These are phyloP conservation scores for Akanthomyces uredinophilus DNA, from an alignment of 2,329 filamentous ascomycete genomes.

Conservation along the genomic window DNA sequence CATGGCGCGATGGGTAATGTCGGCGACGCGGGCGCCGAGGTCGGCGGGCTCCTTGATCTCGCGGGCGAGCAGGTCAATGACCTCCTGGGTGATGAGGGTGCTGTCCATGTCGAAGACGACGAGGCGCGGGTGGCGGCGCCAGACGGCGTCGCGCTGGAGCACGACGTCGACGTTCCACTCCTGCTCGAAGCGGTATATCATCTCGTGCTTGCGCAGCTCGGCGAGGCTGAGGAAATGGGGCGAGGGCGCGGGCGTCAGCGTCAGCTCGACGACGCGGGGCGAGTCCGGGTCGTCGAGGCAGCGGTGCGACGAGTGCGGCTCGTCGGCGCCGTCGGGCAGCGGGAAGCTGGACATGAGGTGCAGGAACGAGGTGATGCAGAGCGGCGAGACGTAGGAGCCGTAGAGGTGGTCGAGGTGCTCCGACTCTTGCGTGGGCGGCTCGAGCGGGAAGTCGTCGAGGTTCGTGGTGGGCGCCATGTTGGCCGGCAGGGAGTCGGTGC, in stretches of 20 bases:
- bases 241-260: constrained; percentile 55
- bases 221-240: constrained; percentile 59
- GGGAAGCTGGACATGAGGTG: constrained; percentile 62
- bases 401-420: constrained; percentile 61
- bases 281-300: constrained; percentile 57
- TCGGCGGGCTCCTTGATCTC: constrained; percentile 64
- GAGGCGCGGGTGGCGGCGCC: constrained; percentile 73
- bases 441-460: constrained; percentile 54
- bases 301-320: constrained; percentile 56
- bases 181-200: constrained; percentile 76
- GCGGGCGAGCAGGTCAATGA: constrained; percentile 90
- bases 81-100: constrained; percentile 93
- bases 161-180: constrained; percentile 87
- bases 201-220: constrained; percentile 73
- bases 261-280: constrained; percentile 62
- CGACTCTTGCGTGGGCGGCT: constrained; percentile 49
- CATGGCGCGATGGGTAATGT: constrained; percentile 92
- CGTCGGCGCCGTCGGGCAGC: constrained; percentile 43
- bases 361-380: constrained; percentile 61
- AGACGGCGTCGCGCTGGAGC: constrained; percentile 67
- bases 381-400: constrained; percentile 59
- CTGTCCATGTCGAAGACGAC: constrained; percentile 99
- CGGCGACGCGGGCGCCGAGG: constrained; percentile 74
- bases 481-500: constrained; percentile 36
- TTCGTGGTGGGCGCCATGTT: constrained; percentile 57